These are phyloP conservation scores for Candida rishiriensis DNA, from an alignment of 805 yeast species.

Conservation along the genomic window DNA sequence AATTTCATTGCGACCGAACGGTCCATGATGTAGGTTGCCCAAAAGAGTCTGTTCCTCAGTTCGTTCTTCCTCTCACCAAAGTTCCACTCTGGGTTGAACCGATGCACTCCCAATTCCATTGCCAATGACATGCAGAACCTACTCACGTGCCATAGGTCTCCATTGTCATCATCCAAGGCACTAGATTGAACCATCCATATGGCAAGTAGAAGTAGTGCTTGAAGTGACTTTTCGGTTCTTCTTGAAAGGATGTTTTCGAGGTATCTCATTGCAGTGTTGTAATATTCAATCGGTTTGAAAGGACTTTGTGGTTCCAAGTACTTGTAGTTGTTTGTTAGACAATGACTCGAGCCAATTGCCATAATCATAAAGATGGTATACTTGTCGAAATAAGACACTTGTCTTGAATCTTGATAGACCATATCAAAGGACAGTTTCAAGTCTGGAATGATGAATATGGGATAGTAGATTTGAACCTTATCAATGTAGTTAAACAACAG, in stretches of 20 bases:
- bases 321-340: conserved; percentile 1
- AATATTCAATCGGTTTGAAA: conserved; percentile 19
- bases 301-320: conserved; percentile 10
- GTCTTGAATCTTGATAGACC: conserved; percentile 12
- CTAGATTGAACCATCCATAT: conserved; percentile 20
- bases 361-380: conserved; percentile 19
- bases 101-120: conserved; percentile 25
- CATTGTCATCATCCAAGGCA: conserved; percentile 21
- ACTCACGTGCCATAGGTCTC: conserved; percentile 24
- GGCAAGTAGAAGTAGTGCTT: conserved; percentile 17
- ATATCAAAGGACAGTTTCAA: conserved; percentile 6
- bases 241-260: conserved; percentile 18
- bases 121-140: conserved; percentile 25
- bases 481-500: conserved; percentile 17
- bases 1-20: conserved; percentile 24
- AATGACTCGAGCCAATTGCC: conserved; percentile 15
- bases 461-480: conserved; percentile 16
- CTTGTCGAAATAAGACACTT: conserved; percentile 18
- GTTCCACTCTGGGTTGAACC: conserved; percentile 24
- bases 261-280: conserved; percentile 21
- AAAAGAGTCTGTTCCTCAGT: conserved; percentile 22
- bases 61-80: conserved; percentile 20
- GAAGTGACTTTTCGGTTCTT: conserved; percentile 20
- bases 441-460: conserved; percentile 12
- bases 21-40: conserved; percentile 23